Evolutionary conservation across 2,329 filamentous ascomycete genomes (phyloP), one percentile per base, ranked within the genome.

Genomic region (Plenodomus tracheiphilus): DNA sequence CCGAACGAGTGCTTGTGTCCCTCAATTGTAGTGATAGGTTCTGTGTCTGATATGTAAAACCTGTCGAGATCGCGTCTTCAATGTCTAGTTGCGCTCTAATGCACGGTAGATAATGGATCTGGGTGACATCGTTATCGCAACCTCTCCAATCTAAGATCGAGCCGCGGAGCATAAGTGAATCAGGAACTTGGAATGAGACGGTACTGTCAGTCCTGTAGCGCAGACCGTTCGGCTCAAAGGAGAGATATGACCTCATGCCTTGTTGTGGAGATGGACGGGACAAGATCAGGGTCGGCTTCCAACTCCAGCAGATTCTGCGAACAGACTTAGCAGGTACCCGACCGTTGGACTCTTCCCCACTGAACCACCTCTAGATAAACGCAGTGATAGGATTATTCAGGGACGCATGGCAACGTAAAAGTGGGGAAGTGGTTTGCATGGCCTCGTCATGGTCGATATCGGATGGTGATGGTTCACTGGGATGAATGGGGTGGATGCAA

Each of bases 321-420:
- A n/a, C n/a, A n/a, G n/a, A n/a, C 28, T 32, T 25, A 15, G 4
- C 6, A 32, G 28, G n/a, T n/a, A n/a, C n/a, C n/a, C n/a, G 6
- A 32, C 28, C 15, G 51, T 51, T 51, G 51, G 48, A 51, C 42
- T 36, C 41, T 48, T 20, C 45, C 43, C 48, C 51, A 51, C 51
- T 30, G 22, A 25, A 45, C 39, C 45, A n/a, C n/a, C n/a, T n/a
- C n/a, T n/a, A n/a, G n/a, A n/a, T n/a, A n/a, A n/a, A 44, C 32
- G 38, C 49, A 32, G 28, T 32, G 28, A 11, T 15, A 32, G 28
- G 28, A 4, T 32, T 32, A 41, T 46, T 32, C 28, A 8, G 28
- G 28, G 28, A 11, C 15, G 28, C 28, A 32, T 32, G 28, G 13
- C 28, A 32, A 7, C 9, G 28, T 10, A 32, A 32, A 32, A 32